Evolutionary conservation across 345 rosid genomes (phyloP).

Genomic region (Viola odorata): DNA sequence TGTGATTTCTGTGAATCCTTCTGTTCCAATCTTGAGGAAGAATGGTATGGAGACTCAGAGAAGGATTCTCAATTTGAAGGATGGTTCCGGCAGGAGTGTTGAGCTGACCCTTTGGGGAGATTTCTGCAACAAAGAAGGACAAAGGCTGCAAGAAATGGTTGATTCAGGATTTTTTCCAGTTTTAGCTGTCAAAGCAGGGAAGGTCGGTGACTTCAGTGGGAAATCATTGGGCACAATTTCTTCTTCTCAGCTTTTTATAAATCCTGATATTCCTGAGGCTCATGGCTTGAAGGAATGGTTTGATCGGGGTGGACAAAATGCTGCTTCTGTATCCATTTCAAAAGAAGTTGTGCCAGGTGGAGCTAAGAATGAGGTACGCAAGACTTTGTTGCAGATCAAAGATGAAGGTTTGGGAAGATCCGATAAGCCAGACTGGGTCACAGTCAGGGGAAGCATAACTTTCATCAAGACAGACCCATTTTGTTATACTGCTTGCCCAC

Average conservation of each 20-base stretch:
- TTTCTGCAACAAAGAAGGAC: conserved; percentile 82
- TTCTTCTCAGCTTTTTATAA: conserved; percentile 70
- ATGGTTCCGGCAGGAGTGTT: conserved; percentile 67
- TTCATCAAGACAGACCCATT: conserved; percentile 72
- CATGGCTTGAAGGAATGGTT: conserved; percentile 60
- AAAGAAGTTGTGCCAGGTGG: conserved; percentile 55
- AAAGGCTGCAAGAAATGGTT: conserved; percentile 65
- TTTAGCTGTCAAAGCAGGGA: conserved; percentile 82
- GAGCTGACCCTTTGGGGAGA: conserved; percentile 93
- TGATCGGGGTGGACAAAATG: conserved; percentile 56
- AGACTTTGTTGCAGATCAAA: conserved; percentile 72
- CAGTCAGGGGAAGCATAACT: conserved; percentile 57
- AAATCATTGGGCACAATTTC: conserved; percentile 79
- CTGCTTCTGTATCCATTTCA: conserved; percentile 61
- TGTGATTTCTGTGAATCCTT: conserved; percentile 68
- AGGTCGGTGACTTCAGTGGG: conserved; percentile 82
- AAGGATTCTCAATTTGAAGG: conserved; percentile 70
- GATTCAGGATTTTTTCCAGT: conserved; percentile 60
- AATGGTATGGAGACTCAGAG: conserved; percentile 97
- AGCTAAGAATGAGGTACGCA: conserved; percentile 55
- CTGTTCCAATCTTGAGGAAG: conserved; percentile 78
- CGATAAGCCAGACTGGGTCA: conserved; percentile 83
- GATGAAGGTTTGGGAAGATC: conserved; percentile 91
- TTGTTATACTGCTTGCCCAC: conserved; percentile 85
- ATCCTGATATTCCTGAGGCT: conserved; percentile 81